Evolutionary conservation across 1,284 basidiomycete species (phyloP).

Genomic region (Ganoderma leucocontextum): DNA sequence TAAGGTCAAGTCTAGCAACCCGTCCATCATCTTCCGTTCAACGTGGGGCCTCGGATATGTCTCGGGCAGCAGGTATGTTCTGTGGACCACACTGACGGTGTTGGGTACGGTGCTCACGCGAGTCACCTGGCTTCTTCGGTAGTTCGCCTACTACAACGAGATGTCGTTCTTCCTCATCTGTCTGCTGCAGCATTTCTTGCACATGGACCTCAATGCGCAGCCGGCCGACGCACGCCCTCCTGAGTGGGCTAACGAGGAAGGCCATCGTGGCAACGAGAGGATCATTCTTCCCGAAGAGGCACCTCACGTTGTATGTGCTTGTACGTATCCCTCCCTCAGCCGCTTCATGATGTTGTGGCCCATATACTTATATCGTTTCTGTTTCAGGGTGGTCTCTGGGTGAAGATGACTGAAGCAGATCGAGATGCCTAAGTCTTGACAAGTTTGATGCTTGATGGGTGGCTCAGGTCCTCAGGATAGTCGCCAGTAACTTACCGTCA

Average conservation of each 20-base stretch:
- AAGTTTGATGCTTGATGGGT: slow-evolving; percentile 1
- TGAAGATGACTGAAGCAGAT: slow-evolving; percentile 38
- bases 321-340: slow-evolving; percentile 11
- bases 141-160: slow-evolving; percentile 54
- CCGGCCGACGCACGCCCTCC: slow-evolving; percentile 25
- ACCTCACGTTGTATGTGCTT: slow-evolving; percentile 30
- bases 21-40: slow-evolving; percentile 70
- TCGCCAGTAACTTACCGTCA: background rate
- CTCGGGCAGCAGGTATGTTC: slow-evolving; percentile 60
- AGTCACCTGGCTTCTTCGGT: too few species aligned
- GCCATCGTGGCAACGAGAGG: slow-evolving; percentile 29
- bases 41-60: slow-evolving; percentile 65
- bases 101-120: background rate
- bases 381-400: slow-evolving; percentile 40
- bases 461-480: slow-evolving; percentile 2
- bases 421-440: background rate
- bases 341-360: background rate
- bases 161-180: slow-evolving; percentile 50
- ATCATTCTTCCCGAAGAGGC: slow-evolving; percentile 30
- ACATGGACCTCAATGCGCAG: slow-evolving; percentile 45
- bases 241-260: slow-evolving; percentile 30
- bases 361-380: background rate
- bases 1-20: slow-evolving; percentile 47
- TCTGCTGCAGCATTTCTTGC: slow-evolving; percentile 56
- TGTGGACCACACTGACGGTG: too few species aligned